Conservation (phyloP, 2,329 filamentous ascomycete genomes). For the Cladobotryum mycophilum region DNA sequence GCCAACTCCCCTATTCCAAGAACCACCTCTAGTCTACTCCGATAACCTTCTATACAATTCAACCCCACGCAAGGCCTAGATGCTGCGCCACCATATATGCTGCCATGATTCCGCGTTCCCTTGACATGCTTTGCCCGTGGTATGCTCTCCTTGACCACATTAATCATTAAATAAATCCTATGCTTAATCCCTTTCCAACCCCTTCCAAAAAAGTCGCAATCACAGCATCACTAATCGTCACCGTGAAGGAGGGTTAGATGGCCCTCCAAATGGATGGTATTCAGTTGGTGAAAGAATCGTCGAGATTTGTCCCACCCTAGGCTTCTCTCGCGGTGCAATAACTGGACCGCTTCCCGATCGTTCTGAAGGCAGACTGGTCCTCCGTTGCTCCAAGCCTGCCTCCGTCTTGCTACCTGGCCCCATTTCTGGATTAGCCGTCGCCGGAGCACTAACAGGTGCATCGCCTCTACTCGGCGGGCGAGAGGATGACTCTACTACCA, state of each 20-base stretch:
- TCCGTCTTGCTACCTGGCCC: background rate
- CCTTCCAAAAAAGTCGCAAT: too few relatives aligned
- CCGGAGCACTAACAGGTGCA: conserved; percentile 5
- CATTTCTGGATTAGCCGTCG: background rate
- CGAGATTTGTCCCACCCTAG: conserved; percentile 31
- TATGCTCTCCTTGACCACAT: too few relatives aligned
- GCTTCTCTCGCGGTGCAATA: conserved; percentile 16
- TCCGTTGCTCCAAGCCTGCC: background rate
- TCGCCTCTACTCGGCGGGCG: conserved; percentile 18
- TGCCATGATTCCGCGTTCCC: too few relatives aligned
- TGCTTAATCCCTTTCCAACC: too few relatives aligned
- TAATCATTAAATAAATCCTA: too few relatives aligned
- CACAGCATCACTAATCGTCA: background rate
- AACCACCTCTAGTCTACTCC: too few relatives aligned
- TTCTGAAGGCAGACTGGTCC: conserved; percentile 1
- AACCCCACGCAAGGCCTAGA: too few relatives aligned
- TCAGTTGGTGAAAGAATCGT: conserved; percentile 16
- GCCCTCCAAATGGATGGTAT: conserved; percentile 3
- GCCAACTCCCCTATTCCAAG: too few relatives aligned
- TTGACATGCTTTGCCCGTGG: too few relatives aligned
- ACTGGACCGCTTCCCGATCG: background rate
- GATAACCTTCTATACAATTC: too few relatives aligned
- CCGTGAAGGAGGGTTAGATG: conserved; percentile 4
- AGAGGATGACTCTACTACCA: conserved; percentile 14
- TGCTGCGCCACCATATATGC: too few relatives aligned